Evolutionary conservation across 495 filamentous ascomycete genomes (phyloP).

Genomic region (Cercophora sp.): DNA sequence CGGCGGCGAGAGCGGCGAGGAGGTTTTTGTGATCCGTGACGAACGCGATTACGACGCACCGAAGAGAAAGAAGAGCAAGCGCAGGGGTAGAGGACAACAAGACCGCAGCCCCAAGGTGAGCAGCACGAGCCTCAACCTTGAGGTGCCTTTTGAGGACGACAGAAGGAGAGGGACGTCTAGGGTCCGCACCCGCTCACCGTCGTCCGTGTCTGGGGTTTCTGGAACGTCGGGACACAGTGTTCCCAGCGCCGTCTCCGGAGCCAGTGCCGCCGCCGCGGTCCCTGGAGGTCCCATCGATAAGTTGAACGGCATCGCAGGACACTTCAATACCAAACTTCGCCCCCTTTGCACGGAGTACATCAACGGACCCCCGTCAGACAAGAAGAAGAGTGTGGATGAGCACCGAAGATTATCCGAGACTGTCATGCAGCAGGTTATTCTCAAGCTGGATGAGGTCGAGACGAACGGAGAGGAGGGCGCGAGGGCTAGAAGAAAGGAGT

Average conservation of each 20-base stretch:
- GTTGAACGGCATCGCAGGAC: conserved; percentile 61
- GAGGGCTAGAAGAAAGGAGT: conserved; percentile 63
- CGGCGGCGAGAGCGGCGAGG: conserved; percentile 50
- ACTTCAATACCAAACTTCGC: conserved; percentile 62
- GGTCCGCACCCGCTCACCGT: conserved; percentile 27
- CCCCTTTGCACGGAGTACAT: conserved; percentile 66
- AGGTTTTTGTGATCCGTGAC: conserved; percentile 35
- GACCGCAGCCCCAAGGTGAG: conserved; percentile 37
- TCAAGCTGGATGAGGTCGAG: conserved; percentile 85
- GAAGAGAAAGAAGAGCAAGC: conserved; percentile 19
- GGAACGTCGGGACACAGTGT: too few relatives aligned
- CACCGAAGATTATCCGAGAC: conserved; percentile 79
- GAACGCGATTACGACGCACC: conserved; percentile 16
- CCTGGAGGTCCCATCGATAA: conserved; percentile 59
- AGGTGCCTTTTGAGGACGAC: conserved; percentile 20
- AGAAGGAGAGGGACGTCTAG: conserved; percentile 21
- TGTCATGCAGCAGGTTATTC: conserved; percentile 72
- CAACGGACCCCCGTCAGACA: conserved; percentile 61
- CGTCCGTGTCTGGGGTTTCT: conserved; percentile 16
- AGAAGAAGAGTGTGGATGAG: conserved; percentile 67
- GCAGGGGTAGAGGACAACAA: conserved; percentile 22
- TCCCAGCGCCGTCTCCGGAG: conserved; percentile 16
- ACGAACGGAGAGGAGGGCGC: conserved; percentile 61
- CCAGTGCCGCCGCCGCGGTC: conserved; percentile 25
- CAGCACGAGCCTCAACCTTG: conserved; percentile 30